Conservation (phyloP, 139 green algal species). For the Micractinium conductrix region DNA sequence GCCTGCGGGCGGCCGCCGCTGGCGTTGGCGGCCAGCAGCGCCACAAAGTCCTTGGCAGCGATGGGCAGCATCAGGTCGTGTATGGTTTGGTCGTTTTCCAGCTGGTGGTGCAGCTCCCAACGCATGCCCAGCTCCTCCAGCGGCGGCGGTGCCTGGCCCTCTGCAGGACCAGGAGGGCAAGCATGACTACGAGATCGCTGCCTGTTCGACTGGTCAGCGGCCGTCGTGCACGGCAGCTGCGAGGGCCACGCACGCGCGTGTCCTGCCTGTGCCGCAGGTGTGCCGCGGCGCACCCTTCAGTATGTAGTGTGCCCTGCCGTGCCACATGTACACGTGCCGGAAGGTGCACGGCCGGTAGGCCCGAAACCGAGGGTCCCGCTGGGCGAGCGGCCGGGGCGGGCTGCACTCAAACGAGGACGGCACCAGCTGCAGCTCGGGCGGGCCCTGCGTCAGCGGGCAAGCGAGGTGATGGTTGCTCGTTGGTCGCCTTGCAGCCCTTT, state of each 20-base stretch:
- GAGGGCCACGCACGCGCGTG: no score
- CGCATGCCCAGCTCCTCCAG: no score
- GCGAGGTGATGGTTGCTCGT: background rate
- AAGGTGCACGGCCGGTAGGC: background rate
- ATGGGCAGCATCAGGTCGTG: background rate
- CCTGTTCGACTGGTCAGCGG: no score
- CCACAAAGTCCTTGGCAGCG: background rate
- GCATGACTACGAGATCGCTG: no score
- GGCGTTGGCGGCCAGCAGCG: background rate
- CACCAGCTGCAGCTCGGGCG: background rate
- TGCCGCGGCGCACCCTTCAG: background rate
- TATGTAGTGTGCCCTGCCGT: background rate
- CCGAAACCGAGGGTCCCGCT: no score
- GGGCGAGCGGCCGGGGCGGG: background rate
- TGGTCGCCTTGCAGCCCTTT: background rate
- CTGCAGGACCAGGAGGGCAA: no score
- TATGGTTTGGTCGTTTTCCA: no score
- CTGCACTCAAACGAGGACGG: background rate
- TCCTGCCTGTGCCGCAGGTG: no score
- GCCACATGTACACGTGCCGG: background rate
- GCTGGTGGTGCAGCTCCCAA: no score
- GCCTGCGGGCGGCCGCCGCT: background rate
- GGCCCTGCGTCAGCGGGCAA: no score
- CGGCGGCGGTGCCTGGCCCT: no score
- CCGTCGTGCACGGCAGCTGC: no score